A percentile compares a stretch with the other conserved stretches of the same genome.
Evolutionary conservation across 1,284 basidiomycete species (phyloP).

Genomic region (Apiotrichum akiyoshidainum): DNA sequence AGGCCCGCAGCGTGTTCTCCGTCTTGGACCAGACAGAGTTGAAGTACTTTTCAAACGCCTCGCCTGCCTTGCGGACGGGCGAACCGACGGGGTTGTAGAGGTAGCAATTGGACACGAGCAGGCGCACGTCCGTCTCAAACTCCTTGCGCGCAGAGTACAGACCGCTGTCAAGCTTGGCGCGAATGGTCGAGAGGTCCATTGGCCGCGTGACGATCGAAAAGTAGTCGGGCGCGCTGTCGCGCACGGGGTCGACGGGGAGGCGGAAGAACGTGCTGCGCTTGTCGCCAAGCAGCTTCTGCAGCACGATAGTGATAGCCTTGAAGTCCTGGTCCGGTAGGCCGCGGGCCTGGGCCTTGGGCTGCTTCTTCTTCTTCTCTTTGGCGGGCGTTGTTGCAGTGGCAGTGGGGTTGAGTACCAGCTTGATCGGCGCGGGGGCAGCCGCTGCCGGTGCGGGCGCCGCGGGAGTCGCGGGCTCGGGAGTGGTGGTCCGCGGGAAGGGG

Average conservation of each 20-base stretch:
- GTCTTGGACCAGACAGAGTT: conserved; percentile 57
- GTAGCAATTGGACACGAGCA: conserved; percentile 86
- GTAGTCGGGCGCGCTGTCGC: conserved; percentile 82
- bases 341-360: conserved; percentile 69
- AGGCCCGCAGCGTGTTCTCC: too few relatives aligned
- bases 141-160: conserved; percentile 74
- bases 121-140: conserved; percentile 80
- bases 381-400: conserved; percentile 16
- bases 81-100: conserved; percentile 75
- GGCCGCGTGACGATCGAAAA: conserved; percentile 86
- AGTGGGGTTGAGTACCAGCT: conserved; percentile 39
- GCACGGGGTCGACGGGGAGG: conserved; percentile 84
- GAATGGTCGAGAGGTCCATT: conserved; percentile 91
- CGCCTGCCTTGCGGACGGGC: conserved; percentile 72
- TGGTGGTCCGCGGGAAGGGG: conserved; percentile 22
- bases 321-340: conserved; percentile 81
- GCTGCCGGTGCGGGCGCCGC: conserved; percentile 52
- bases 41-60: conserved; percentile 75
- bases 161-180: conserved; percentile 79
- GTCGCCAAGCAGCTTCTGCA: conserved; percentile 67
- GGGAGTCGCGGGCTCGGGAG: conserved; percentile 49
- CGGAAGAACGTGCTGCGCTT: conserved; percentile 57
- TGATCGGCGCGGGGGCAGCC: conserved; percentile 40
- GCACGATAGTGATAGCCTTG: conserved; percentile 70
- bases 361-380: conserved; percentile 52